Evolutionary conservation across 768 basidiomycete species (phyloP).

Genomic region (Daedalea quercina): DNA sequence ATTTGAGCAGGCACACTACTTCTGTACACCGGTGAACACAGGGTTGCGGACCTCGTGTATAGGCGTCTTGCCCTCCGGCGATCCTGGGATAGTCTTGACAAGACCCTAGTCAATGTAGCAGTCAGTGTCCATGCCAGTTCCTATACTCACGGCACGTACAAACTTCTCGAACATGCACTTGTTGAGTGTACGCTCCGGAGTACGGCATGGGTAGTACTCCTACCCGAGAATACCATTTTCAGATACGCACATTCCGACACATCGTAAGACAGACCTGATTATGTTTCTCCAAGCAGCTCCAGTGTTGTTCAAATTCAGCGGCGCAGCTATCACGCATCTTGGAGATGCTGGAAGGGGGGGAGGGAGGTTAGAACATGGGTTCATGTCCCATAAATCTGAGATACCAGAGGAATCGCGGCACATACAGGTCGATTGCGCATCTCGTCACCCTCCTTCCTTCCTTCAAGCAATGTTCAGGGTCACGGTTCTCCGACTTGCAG

Average conservation of each 20-base stretch:
- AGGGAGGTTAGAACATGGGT: neutral
- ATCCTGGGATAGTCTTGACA: conserved; percentile 84
- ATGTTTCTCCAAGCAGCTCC: conserved; percentile 89
- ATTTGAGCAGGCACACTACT: conserved; percentile 34
- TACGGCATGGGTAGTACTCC: conserved; percentile 88
- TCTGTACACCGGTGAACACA: conserved; percentile 79
- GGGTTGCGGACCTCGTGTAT: conserved; percentile 88
- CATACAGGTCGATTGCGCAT: conserved; percentile 91
- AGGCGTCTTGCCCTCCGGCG: conserved; percentile 72
- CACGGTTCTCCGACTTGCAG: conserved; percentile 88
- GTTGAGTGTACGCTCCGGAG: conserved; percentile 83
- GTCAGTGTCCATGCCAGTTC: neutral
- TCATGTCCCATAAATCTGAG: neutral
- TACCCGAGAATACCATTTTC: conserved; percentile 24
- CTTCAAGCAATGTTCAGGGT: conserved; percentile 90
- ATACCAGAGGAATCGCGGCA: conserved; percentile 12
- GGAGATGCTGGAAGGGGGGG: conserved; percentile 65
- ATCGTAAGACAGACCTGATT: conserved; percentile 67
- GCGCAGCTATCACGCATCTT: conserved; percentile 93
- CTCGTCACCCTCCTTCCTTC: conserved; percentile 94
- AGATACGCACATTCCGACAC: neutral
- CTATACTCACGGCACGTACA: conserved; percentile 39
- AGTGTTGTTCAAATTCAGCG: conserved; percentile 83
- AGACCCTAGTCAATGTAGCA: conserved; percentile 56
- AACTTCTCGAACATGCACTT: conserved; percentile 95